Base-by-base conservation (phyloP, 2,329 filamentous ascomycete genomes). In the Fusarium euwallaceae region DNA sequence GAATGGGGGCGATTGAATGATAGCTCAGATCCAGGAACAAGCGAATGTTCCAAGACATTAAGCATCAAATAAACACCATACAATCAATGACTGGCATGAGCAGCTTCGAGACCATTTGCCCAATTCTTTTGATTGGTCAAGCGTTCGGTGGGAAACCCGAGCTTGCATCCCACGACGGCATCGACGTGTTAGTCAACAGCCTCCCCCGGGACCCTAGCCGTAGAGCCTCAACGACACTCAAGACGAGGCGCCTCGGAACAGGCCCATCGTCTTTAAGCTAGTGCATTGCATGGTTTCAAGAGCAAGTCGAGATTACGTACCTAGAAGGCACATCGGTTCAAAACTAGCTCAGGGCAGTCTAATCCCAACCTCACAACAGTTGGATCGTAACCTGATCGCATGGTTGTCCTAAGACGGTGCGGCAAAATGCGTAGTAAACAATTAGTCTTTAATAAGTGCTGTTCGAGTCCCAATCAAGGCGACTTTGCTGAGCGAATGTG, bases 71-170 rank as follows among this genome's bases (percentile, higher is more conserved):
- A 39, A 48, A 61, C 41, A 34, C 29, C n/a, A 29, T 48, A 24
- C 29, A 37, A 24, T 37, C 41, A 27, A 20, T n/a, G 11, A 34
- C 27, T 43, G n/a, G 12, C 20, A 12, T 24, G 27, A 45, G 37
- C n/a, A 27, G 14, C 20, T 34, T 24, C 24, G 29, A 59, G 24
- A 36, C 16, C 11, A 34, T 27, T 45, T 59, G 51, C 37, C n/a
- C 17, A 7, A 34, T 27, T 11, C 20, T 36, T 27, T 45, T 45
- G 29, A 64, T 58, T 59, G 53, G 64, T 17, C 39, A 74, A 60
- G 64, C 64, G 24, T 55, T n/a, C 27, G 65, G 62, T 55, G 61
- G 20, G 37, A 58, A 61, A 39, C 29, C 41, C 36, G 17, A 69
- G 56, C 58, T 22, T 63, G 32, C 51, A 65, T 48, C 37, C 34